Evolutionary conservation across 108 stramenopile genomes (phyloP).

Genomic region (Cyclostephanos tholiformis): DNA sequence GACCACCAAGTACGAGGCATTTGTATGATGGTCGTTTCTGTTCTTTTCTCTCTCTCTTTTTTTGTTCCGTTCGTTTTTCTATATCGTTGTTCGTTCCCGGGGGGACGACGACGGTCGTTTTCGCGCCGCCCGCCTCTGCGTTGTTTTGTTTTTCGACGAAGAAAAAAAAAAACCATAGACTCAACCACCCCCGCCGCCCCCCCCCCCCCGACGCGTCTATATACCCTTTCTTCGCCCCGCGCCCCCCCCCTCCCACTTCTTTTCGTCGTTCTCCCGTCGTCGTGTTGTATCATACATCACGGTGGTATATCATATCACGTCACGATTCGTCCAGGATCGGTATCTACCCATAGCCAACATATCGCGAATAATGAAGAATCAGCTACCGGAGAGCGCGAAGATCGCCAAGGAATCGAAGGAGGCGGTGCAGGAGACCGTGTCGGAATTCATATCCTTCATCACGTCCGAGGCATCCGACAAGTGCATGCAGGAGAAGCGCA

Average conservation of each 20-base stretch:
- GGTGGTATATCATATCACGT: no score
- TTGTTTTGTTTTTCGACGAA: no score
- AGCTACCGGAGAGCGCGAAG: slow-evolving; percentile 97
- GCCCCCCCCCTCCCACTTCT: no score
- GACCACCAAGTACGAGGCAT: slow-evolving; percentile 25
- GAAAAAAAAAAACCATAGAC: no score
- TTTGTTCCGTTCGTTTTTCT: not conserved
- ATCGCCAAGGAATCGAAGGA: slow-evolving; percentile 99
- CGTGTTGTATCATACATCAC: no score
- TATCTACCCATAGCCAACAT: slow-evolving; percentile 99
- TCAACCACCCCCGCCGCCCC: not conserved
- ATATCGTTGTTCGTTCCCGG: no score
- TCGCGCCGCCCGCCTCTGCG: no score
- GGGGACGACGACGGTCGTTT: not conserved
- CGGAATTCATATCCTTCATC: slow-evolving; percentile 99
- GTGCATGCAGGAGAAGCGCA: slow-evolving; percentile 98
- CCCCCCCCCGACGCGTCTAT: not conserved
- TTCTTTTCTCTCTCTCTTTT: not conserved
- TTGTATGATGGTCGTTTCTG: slow-evolving; percentile 10
- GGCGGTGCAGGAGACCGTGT: slow-evolving; percentile 98
- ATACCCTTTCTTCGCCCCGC: no score
- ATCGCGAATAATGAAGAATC: slow-evolving; percentile 98
- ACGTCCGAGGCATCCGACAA: slow-evolving; percentile 98
- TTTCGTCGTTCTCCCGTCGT: no score
- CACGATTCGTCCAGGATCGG: no score